phyloP scores from a whole-genome alignment of 2,329 filamentous ascomycete species.

The Penicillium digitatum region DNA sequence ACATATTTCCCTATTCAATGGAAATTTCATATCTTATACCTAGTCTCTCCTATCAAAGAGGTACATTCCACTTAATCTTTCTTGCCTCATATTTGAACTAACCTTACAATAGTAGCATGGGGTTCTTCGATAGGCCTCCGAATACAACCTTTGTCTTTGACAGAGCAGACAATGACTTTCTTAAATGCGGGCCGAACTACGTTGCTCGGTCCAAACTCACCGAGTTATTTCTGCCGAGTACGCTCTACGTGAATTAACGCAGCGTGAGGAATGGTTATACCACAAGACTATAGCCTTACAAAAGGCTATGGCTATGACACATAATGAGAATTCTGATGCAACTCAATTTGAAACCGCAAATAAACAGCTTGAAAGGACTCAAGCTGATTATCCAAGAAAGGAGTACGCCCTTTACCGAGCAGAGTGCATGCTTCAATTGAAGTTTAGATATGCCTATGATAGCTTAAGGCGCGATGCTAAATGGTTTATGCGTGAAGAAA shows the following conservation, averaged over 20 bases:
- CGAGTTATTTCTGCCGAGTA: background rate
- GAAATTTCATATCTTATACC: background rate
- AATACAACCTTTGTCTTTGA: background rate
- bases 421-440: background rate
- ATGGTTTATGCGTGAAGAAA: conserved; percentile 11
- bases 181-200: background rate
- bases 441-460: background rate
- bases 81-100: too few species aligned
- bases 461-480: background rate
- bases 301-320: background rate
- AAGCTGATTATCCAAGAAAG: background rate
- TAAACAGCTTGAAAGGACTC: background rate
- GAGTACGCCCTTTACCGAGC: background rate
- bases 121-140: too few species aligned
- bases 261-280: background rate
- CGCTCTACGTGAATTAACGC: background rate
- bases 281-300: background rate
- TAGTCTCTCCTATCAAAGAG: background rate
- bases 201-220: background rate
- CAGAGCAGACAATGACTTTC: rapidly evolving
- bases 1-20: background rate
- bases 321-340: background rate
- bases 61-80: background rate
- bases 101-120: background rate
- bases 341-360: background rate